These are phyloP conservation scores for Pythium biforme DNA, from an alignment of 352 stramenopile genomes.

Conservation along the genomic window DNA sequence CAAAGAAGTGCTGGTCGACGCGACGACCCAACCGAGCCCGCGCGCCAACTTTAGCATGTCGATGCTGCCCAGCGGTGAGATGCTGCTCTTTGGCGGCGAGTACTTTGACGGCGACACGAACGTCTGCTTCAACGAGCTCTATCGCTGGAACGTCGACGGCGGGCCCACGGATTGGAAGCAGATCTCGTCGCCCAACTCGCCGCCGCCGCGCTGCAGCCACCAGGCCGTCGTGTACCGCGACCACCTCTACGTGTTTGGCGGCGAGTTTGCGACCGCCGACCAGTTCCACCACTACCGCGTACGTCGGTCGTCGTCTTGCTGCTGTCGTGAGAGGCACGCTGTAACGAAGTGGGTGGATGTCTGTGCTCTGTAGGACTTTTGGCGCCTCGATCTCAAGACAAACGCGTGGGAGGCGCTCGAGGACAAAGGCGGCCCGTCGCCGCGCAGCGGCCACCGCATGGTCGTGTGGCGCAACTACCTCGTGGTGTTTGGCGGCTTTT, in stretches of 20 bases:
- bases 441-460: conserved; percentile 91
- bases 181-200: conserved; percentile 88
- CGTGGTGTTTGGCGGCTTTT: conserved; percentile 97
- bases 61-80: conserved; percentile 65
- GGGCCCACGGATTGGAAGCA: conserved; percentile 67
- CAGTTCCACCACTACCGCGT: conserved; percentile 97
- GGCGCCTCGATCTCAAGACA: conserved; percentile 91
- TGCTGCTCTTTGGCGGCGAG: conserved; percentile 96
- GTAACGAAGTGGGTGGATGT: neutral
- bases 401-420: conserved; percentile 94
- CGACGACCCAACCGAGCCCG: conserved; percentile 51
- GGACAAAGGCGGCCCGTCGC: conserved; percentile 75
- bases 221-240: conserved; percentile 94
- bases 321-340: too few species aligned
- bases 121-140: conserved; percentile 96
- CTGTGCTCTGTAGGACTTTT: conserved; percentile 73
- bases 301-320: too few species aligned
- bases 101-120: conserved; percentile 98
- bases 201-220: conserved; percentile 93
- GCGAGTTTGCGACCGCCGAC: conserved; percentile 95
- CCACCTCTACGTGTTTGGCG: conserved; percentile 96
- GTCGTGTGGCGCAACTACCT: conserved; percentile 95
- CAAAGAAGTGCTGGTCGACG: conserved; percentile 62
- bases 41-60: conserved; percentile 83
- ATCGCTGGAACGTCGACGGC: conserved; percentile 91